A percentile compares a stretch with the other conserved stretches of the same genome.
Evolutionary conservation across 2,329 filamentous ascomycete genomes (phyloP).

Genomic region (Alternaria consortialis): DNA sequence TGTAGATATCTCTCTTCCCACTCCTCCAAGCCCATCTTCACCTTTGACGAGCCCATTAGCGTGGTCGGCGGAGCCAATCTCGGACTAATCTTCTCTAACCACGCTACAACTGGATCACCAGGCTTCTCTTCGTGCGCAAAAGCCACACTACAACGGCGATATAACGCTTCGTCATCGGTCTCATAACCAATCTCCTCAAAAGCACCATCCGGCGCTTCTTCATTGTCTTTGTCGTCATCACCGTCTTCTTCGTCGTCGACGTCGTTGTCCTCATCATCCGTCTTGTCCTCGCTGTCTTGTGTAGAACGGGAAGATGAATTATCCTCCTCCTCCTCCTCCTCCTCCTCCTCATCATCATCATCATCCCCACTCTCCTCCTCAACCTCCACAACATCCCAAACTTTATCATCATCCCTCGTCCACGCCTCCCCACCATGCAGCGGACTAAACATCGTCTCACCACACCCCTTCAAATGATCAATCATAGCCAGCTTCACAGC

Average conservation of each 20-base stretch:
- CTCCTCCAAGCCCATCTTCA: background rate
- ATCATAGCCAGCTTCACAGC: background rate
- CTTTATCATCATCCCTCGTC: background rate
- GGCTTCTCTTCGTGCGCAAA: rapidly evolving
- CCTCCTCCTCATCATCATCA: too few species aligned
- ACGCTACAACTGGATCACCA: background rate
- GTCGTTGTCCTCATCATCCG: too few species aligned
- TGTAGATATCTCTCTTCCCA: background rate
- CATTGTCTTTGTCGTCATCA: background rate
- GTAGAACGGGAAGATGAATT: background rate
- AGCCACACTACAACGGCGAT: background rate
- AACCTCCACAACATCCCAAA: background rate
- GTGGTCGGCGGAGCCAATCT: too few species aligned
- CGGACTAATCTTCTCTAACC: background rate
- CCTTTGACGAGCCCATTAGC: background rate
- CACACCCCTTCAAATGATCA: background rate
- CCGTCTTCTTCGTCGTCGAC: background rate
- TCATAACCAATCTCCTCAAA: background rate
- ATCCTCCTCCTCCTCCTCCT: background rate
- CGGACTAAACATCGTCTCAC: background rate
- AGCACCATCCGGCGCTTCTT: rapidly evolving
- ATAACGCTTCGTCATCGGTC: background rate
- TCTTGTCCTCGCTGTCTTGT: background rate
- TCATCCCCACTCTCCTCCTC: too few species aligned
- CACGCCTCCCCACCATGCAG: background rate